Conservation (phyloP, 192 early-diverging fungal genomes). For the Phlyctochytrium planicorne region DNA sequence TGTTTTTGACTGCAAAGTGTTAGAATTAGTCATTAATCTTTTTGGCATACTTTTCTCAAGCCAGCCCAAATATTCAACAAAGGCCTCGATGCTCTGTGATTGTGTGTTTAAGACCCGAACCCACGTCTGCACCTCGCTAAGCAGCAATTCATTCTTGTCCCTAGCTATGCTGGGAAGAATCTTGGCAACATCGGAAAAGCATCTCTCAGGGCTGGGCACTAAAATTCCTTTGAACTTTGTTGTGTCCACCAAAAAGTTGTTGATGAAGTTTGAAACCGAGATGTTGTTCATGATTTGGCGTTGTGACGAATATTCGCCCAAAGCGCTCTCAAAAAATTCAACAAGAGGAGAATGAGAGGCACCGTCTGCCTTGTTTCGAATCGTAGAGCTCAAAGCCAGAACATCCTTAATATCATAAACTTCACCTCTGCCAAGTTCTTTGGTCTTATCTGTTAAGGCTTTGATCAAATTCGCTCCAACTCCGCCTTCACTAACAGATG, state of each 20-base stretch:
- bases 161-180: conserved; percentile 54
- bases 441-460: background rate
- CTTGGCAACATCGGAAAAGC: conserved; percentile 55
- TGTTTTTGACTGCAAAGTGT: conserved; percentile 41
- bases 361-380: conserved; percentile 32
- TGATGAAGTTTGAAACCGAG: conserved; percentile 37
- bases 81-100: conserved; percentile 53
- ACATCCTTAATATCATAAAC: conserved; percentile 22
- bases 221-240: conserved; percentile 52
- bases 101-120: conserved; percentile 53
- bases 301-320: conserved; percentile 48
- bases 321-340: conserved; percentile 51
- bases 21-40: conserved; percentile 10
- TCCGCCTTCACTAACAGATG: conserved; percentile 33
- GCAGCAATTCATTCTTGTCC: conserved; percentile 61
- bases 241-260: conserved; percentile 57
- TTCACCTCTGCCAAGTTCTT: conserved; percentile 7
- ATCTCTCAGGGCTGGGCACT: conserved; percentile 59
- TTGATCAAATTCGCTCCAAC: conserved; percentile 3
- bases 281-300: conserved; percentile 47
- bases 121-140: conserved; percentile 60
- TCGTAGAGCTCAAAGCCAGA: conserved; percentile 39
- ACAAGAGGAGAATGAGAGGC: conserved; percentile 36
- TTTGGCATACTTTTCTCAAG: conserved; percentile 47
- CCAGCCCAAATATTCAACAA: conserved; percentile 64